Base-by-base conservation (phyloP, 495 filamentous ascomycete genomes). In the Aspergillus cavernicola region DNA sequence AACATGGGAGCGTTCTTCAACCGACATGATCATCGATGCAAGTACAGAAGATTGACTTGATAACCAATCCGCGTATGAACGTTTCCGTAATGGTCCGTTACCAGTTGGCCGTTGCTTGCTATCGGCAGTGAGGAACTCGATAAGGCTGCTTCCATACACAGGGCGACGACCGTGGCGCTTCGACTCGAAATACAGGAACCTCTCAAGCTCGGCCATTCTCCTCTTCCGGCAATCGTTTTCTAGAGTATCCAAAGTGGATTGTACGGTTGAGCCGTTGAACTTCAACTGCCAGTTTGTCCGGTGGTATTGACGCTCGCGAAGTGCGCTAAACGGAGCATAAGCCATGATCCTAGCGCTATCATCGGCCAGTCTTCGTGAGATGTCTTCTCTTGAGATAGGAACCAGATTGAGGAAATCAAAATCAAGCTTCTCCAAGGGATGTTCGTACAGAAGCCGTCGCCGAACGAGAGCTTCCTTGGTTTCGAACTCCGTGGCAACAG, bases 351-450 rank as follows among this genome's bases (percentile, higher is more conserved):
- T 77, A 28, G 76, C 77, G 58, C 85, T 82, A 53, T 80, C 78
- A 29, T 85, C 79, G 10, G 83, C 80, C 37, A 85, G 63, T 5
- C 74, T 70, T n/a, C 67, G 77, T 4, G 86, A 87, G 49, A 86
- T 64, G 56, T 75, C 61, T 58, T 96, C 90, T 53, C 87, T 77
- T 13, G 78, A 82, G 1, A 89, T 80, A 2, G 89, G 89, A 6
- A 88, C 78, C 35, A 96, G 77, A 60, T 95, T 95, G 52, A 95
- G 78, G 59, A 95, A 88, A 51, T 85, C 81, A 15, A 95, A 64
- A 66, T 85, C 88, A 15, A 88, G 83, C 18, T 73, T 77, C 33
- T 75, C 77, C 67, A 88, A 83, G 1, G 84, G 82, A 35, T 86
- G 79, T 44, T 84, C 73, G 41, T 79, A 76, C 26, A 92, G 66